Evolutionary conservation across 2,329 filamentous ascomycete genomes (phyloP).

Genomic region (Sporothrix brunneoviolacea): DNA sequence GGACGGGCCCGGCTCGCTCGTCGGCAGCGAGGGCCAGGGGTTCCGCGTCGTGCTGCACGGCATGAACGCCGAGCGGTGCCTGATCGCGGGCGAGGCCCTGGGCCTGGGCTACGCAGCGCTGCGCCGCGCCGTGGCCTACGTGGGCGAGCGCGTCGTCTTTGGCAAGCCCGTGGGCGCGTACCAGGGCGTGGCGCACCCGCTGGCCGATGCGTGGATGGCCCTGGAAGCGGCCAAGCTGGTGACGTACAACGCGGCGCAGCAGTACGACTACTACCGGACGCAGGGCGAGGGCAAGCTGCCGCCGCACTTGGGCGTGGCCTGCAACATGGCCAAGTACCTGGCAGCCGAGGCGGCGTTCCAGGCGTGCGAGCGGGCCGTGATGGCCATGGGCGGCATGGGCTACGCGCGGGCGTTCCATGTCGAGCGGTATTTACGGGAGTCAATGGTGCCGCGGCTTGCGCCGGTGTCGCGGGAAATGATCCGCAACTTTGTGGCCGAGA

Average conservation of each 20-base stretch:
- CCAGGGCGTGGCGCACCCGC: slow-evolving; percentile 58
- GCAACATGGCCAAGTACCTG: slow-evolving; percentile 65
- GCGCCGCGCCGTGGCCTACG: slow-evolving; percentile 57
- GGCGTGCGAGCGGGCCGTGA: slow-evolving; percentile 54
- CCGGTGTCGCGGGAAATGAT: slow-evolving; percentile 68
- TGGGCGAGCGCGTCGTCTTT: slow-evolving; percentile 59
- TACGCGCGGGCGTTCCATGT: slow-evolving; percentile 61
- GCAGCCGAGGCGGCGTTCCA: slow-evolving; percentile 58
- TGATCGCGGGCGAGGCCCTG: slow-evolving; percentile 71
- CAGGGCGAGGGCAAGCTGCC: slow-evolving; percentile 17
- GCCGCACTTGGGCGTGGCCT: slow-evolving; percentile 55
- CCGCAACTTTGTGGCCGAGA: slow-evolving; percentile 65
- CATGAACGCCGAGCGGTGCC: slow-evolving; percentile 72
- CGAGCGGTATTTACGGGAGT: slow-evolving; percentile 59
- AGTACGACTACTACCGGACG: slow-evolving; percentile 43
- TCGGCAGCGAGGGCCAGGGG: slow-evolving; percentile 67
- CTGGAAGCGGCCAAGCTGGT: slow-evolving; percentile 60
- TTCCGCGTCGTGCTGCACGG: slow-evolving; percentile 75
- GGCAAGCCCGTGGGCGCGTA: slow-evolving; percentile 59
- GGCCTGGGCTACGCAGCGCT: slow-evolving; percentile 71
- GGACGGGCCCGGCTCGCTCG: slow-evolving; percentile 51
- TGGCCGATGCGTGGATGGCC: slow-evolving; percentile 59
- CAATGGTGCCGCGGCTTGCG: slow-evolving; percentile 57
- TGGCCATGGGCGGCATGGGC: slow-evolving; percentile 58
- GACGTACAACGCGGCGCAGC: slow-evolving; percentile 57